Conservation (phyloP, 768 basidiomycete genomes). For the Leccinum incarnatum region DNA sequence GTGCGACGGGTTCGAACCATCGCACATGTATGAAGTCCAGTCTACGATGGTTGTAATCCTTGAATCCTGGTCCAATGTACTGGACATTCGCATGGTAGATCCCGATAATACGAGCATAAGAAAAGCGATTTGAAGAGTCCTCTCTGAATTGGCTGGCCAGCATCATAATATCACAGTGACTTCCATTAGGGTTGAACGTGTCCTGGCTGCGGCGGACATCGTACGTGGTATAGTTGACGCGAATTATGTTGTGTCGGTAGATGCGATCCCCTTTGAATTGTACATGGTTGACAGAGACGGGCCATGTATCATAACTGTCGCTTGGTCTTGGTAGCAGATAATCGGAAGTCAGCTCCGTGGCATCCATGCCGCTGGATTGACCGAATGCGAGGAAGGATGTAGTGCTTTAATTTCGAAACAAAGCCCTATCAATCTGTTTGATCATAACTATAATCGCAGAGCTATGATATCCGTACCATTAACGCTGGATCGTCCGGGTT, state of each 20-base stretch:
- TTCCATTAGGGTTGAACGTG: not conserved
- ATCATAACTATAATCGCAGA: too few relatives aligned
- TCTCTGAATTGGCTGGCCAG: not conserved
- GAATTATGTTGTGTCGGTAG: not conserved
- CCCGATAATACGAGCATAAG: not conserved
- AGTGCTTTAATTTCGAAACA: too few relatives aligned
- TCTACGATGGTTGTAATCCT: too few relatives aligned
- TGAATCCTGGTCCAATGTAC: not conserved
- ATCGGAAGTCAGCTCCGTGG: too few relatives aligned
- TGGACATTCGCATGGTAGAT: not conserved
- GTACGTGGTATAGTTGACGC: not conserved
- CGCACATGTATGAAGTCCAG: too few relatives aligned
- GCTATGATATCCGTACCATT: too few relatives aligned
- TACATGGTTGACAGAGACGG: not conserved
- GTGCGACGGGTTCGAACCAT: not conserved
- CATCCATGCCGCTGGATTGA: too few relatives aligned
- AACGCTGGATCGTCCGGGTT: too few relatives aligned
- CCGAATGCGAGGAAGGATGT: too few relatives aligned
- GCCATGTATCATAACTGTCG: not conserved
- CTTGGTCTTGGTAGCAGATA: too few relatives aligned
- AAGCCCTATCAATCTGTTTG: too few relatives aligned
- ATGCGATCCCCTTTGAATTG: not conserved
- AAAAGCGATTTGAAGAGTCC: not conserved
- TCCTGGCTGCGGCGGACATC: not conserved
- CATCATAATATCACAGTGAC: not conserved